Evolutionary conservation across 2,329 filamentous ascomycete genomes (phyloP), one percentile per base, ranked within the genome.

Genomic region (Diaporthe citrichinensis): DNA sequence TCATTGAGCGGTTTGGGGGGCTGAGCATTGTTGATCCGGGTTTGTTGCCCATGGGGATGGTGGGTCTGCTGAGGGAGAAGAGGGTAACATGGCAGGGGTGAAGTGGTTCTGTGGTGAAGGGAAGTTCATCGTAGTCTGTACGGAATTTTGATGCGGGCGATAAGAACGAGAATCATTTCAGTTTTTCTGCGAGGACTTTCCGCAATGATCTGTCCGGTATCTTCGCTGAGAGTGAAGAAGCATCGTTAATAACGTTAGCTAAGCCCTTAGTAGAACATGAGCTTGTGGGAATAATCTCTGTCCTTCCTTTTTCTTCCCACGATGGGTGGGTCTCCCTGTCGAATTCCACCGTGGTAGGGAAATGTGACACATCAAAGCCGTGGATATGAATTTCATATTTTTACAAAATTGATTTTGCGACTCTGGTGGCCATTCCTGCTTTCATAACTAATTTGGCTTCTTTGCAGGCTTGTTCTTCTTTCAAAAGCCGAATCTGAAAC

Each of bases 11-110:
- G 17, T 88, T 88, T 78, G 87, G 87, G 0, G 86, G 86, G 0
- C 69, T 88, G 77, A 82, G 83, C 44, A 84, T 88, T 67, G 86
- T 88, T 1, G 86, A 88, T 39, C 80, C 83, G 2, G 86, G 85
- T 2, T 71, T 86, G 62, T 76, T 89, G 80, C 87, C 87, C 2
- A 87, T 87, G 80, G 87, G 86, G 0, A 85, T 89, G 86, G 85
- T 88, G 7, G 81, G 80, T 15, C 81, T 87, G 69, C 84, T 88
- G 51, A 83, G 84, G 75, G 82, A 87, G 59, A 87, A 84, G 80
- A 81, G 84, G 65, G 83, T 88, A 0, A 83, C 81, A 41, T 88
- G 87, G 87, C 81, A 86, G 74, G 62, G 44, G 3, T 74, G 44
- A 62, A 4, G 9, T 49, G 39, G 28, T 17, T 73, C 7, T 28